Evolutionary conservation across 495 filamentous ascomycete genomes (phyloP), one percentile per base, ranked within the genome.

Genomic region (Penicillium pulvis): DNA sequence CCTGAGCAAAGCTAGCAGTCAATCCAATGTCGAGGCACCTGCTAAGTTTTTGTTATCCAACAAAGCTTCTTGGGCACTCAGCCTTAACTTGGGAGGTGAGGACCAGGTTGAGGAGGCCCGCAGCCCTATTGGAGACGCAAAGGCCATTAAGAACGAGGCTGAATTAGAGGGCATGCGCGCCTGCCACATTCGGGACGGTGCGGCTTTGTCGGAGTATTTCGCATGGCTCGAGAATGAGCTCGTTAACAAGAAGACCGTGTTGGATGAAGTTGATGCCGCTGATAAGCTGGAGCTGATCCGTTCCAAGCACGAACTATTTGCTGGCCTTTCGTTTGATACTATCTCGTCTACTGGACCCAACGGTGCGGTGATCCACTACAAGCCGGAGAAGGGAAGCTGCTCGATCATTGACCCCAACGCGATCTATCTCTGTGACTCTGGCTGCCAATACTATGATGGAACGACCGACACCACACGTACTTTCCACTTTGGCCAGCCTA

Each of bases 401-500:
- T 81, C 91, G 39, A 80, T 82, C 42, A 90, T 99, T 61, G 93
- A 99, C 61, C 92, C 93, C 6, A 85, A 86, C 23, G 85, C 86
- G 16, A 85, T 99, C 56, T 99, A 98, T 67, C 85, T 99, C 39
- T 99, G 95, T 68, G 95, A 99, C 70, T 98, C 94, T 23, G 95
- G 95, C 26, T 93, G 88, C 20, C 95, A 99, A 72, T 99, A 93
- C 61, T 79, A 88, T 12, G 95, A 99, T 73, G 95, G 95, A 51
- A 99, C 95, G 1, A 99, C 95, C 0, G 95, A 99, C 70, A 93
- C 91, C 6, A 99, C 95, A 5, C 83, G 95, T 14, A 99, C 95
- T 0, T 79, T 96, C 42, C 95, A 99, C 62, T 98, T 98, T 68
- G 89, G 91, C 30, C 78, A 86, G 17, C 95, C 95, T 9, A 92